Percentiles rank a stretch among this genome's conserved stretches.
These are phyloP conservation scores for Monosporascus ibericus DNA, from an alignment of 2,329 filamentous ascomycete species.

Conservation along the genomic window DNA sequence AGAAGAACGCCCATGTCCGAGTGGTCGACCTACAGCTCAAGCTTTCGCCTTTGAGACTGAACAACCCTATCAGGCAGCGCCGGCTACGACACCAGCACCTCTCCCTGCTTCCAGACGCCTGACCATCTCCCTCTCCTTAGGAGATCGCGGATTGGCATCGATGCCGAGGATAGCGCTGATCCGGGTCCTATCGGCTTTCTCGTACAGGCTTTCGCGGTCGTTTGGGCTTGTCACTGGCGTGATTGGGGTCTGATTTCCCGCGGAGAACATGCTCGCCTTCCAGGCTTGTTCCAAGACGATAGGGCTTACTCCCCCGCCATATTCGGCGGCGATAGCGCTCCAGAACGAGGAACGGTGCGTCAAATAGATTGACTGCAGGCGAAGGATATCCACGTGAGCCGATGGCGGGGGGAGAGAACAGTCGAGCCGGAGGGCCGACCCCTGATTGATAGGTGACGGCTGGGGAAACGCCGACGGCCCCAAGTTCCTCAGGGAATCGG, in stretches of 20 bases:
- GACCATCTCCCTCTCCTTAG: constrained; percentile 51
- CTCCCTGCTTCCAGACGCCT: constrained; percentile 49
- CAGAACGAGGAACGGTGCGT: constrained; percentile 67
- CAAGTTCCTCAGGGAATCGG: constrained; percentile 34
- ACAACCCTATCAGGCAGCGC: constrained; percentile 22
- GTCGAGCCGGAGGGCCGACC: constrained; percentile 52
- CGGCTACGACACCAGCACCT: constrained; percentile 23
- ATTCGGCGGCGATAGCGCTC: constrained; percentile 65
- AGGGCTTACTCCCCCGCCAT: constrained; percentile 58
- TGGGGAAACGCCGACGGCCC: constrained; percentile 40
- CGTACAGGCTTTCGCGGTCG: constrained; percentile 35
- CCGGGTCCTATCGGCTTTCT: constrained; percentile 48
- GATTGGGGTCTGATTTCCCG: constrained; percentile 38
- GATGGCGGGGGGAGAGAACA: constrained; percentile 40
- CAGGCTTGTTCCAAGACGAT: constrained; percentile 66
- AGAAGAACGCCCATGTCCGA: background rate
- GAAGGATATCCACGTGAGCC: constrained; percentile 53
- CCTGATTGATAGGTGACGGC: constrained; percentile 33
- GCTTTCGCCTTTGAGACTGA: background rate
- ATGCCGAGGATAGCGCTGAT: constrained; percentile 59
- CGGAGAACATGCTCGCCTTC: constrained; percentile 42
- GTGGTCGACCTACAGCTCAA: background rate
- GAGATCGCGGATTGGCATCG: constrained; percentile 51
- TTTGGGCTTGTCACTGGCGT: constrained; percentile 49
- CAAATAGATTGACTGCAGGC: constrained; percentile 65